Evolutionary conservation across 306 rosid species (phyloP), one percentile per base, ranked within the genome.

Genomic region (Echinosophora koreensis): DNA sequence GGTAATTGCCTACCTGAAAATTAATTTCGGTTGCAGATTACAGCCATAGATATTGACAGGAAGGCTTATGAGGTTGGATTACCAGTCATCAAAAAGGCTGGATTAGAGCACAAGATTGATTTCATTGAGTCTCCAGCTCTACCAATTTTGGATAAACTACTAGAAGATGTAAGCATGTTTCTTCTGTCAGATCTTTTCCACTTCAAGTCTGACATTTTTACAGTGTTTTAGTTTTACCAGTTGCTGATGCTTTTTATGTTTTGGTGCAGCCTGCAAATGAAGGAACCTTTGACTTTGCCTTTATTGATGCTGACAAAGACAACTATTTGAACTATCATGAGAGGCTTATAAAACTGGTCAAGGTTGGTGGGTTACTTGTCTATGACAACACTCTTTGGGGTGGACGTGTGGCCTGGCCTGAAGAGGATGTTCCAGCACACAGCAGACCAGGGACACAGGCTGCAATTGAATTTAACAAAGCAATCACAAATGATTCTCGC

Each of bases 41-140:
- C 74, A 14, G 96, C 92, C 52, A 69, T 89, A 75, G 96, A 91
- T 65, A 59, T 65, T 37, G 55, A 71, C 68, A 86, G 86, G 11
- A 76, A 84, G 18, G 6, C 81, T 10, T 91, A 82, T 56, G 92
- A 91, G 74, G 72, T 87, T 27, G 93, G 96, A 5, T 51, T 86
- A 14, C 96, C 93, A 2, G 66, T 87, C 32, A 86, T 86, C 0
- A 86, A 47, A 81, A 91, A 84, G 76, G 90, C 92, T 2, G 92
- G 96, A 7, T 84, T 91, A 6, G 89, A 86, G 54, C 88, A 91
- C 83, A 91, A 91, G 83, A 87, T 89, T 41, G 81, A 86, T 61
- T 86, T 85, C 75, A 73, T 89, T 0, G 82, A 89, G 44, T 91
- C 92, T 3, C 78, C 80, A 2, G 92, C 91, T 57, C 71, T 84